Conservation (phyloP, 805 yeast species). For the Phaffomyces antillensis region DNA sequence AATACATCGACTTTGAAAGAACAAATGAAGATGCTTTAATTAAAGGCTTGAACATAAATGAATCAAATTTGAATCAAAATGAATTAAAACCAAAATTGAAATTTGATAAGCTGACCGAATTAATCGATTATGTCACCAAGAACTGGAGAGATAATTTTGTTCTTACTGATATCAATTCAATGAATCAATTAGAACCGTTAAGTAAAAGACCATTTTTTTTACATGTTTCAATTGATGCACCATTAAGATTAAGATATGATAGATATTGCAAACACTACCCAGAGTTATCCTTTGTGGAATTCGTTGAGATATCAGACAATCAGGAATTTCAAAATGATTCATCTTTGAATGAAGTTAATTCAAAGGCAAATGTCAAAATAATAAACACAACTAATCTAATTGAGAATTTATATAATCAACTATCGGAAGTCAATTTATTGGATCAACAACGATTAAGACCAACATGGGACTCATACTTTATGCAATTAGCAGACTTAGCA, state of each 20-base stretch:
- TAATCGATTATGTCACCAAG: slow-evolving; percentile 55
- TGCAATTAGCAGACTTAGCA: slow-evolving; percentile 89
- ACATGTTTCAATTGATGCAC: slow-evolving; percentile 73
- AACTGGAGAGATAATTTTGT: slow-evolving; percentile 64
- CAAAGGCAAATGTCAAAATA: slow-evolving; percentile 49
- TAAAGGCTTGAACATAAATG: slow-evolving; percentile 14
- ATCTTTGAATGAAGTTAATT: slow-evolving; percentile 33
- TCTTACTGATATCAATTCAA: slow-evolving; percentile 39
- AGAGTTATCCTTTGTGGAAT: slow-evolving; percentile 23
- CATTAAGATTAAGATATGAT: slow-evolving; percentile 40
- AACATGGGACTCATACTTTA: slow-evolving; percentile 93
- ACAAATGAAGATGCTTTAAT: neutral
- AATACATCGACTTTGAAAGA: slow-evolving; percentile 23
- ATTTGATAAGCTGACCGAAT: slow-evolving; percentile 35
- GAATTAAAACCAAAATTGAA: slow-evolving; percentile 17
- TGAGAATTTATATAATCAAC: slow-evolving; percentile 29
- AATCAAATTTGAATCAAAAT: slow-evolving; percentile 6
- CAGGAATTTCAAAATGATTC: slow-evolving; percentile 22
- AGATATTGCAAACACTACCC: slow-evolving; percentile 23
- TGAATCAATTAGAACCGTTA: slow-evolving; percentile 37
- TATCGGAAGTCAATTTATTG: slow-evolving; percentile 35
- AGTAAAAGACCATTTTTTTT: slow-evolving; percentile 76
- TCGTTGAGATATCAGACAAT: slow-evolving; percentile 33
- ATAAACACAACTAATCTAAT: slow-evolving; percentile 40
- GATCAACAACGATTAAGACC: slow-evolving; percentile 71